Percentiles rank a stretch among this genome's conserved stretches.
Evolutionary conservation across 2,329 filamentous ascomycete species (phyloP).

Genomic region (Cytospora schulzeri): DNA sequence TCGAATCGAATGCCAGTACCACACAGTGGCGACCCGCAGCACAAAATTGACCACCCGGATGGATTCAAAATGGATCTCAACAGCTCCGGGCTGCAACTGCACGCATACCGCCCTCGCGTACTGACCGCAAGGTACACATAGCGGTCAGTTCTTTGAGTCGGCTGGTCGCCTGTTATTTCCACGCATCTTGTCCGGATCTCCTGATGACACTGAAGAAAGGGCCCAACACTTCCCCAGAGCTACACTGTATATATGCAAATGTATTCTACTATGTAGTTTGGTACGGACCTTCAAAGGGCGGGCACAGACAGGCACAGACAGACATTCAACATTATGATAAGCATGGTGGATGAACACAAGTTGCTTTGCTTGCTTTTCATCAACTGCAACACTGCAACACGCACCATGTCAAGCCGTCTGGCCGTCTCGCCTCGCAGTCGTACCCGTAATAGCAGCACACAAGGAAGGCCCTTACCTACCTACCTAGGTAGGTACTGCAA

Average conservation of each 20-base stretch:
- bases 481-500: no score
- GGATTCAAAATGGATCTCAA: slow-evolving; percentile 17
- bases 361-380: background rate
- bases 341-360: background rate
- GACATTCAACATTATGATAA: background rate
- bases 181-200: slow-evolving; percentile 6
- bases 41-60: slow-evolving; percentile 16
- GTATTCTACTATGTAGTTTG: background rate
- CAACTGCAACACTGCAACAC: slow-evolving; percentile 1
- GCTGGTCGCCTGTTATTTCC: slow-evolving; percentile 11
- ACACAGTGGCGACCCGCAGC: slow-evolving; percentile 25
- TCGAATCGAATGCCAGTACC: slow-evolving; percentile 12
- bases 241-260: background rate
- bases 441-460: background rate
- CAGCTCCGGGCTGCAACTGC: slow-evolving; percentile 22
- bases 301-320: background rate
- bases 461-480: no score
- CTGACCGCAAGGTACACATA: slow-evolving; percentile 21
- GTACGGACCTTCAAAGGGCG: background rate
- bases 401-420: background rate
- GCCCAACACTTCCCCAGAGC: background rate
- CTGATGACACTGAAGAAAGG: slow-evolving; percentile 10
- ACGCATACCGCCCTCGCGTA: slow-evolving; percentile 19
- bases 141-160: slow-evolving; percentile 24
- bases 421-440: background rate